Conservation (phyloP, 2,329 filamentous ascomycete genomes). For the Colletotrichum kahawae region DNA sequence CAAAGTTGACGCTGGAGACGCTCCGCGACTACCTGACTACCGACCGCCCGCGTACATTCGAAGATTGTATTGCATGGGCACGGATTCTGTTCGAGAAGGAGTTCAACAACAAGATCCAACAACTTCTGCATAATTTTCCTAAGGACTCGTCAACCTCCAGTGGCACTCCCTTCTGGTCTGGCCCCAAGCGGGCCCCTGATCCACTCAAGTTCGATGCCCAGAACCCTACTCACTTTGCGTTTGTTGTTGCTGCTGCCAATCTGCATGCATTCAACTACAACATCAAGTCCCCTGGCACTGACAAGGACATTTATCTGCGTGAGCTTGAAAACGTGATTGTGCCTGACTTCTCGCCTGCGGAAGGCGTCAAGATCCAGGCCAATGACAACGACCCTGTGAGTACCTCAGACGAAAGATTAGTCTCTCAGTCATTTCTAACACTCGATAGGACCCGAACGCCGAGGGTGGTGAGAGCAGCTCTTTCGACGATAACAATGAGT, state of each 20-base stretch:
- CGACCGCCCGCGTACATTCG: conserved; percentile 89
- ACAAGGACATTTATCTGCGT: conserved; percentile 74
- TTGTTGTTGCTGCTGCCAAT: conserved; percentile 87
- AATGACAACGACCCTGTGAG: conserved; percentile 87
- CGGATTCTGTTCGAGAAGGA: conserved; percentile 93
- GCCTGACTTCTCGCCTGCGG: conserved; percentile 90
- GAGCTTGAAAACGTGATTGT: conserved; percentile 93
- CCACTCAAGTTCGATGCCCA: conserved; percentile 85
- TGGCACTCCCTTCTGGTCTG: conserved; percentile 95
- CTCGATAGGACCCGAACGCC: conserved; percentile 76
- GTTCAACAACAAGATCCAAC: conserved; percentile 95
- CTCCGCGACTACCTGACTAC: conserved; percentile 90
- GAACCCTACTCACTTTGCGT: conserved; percentile 86
- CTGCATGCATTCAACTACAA: conserved; percentile 98
- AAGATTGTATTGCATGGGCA: conserved; percentile 97
- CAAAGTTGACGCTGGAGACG: conserved; percentile 91
- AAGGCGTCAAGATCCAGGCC: conserved; percentile 94
- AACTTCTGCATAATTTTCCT: conserved; percentile 95
- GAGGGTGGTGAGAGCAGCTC: conserved; percentile 46
- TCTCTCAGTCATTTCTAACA: conserved; percentile 26
- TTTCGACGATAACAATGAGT: conserved; percentile 76
- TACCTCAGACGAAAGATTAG: conserved; percentile 13
- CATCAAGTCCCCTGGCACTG: conserved; percentile 81
- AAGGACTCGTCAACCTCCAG: conserved; percentile 89
- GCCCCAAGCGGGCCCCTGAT: conserved; percentile 94